phyloP scores from a whole-genome alignment of 2,329 filamentous ascomycete species.

The Penicillium olsonii region DNA sequence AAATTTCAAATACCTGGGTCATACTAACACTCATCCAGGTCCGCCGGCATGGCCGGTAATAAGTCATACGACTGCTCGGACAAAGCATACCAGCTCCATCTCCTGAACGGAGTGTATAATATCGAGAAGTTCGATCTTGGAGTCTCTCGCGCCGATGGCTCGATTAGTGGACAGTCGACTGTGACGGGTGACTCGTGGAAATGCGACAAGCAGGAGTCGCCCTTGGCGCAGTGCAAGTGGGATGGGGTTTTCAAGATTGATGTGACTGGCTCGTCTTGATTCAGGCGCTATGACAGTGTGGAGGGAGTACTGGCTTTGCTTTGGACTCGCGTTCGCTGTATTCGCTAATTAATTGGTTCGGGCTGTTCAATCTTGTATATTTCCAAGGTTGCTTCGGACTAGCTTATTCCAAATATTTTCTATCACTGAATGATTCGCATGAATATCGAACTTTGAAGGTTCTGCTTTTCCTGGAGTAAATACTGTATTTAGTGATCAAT shows the following conservation, averaged over 20 bases:
- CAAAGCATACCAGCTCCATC: constrained; percentile 13
- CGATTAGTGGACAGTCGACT: constrained; percentile 4
- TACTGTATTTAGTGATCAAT: too few relatives aligned
- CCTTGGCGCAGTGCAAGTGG: constrained; percentile 12
- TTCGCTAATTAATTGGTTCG: too few relatives aligned
- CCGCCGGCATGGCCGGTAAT: constrained; percentile 7
- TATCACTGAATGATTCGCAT: too few relatives aligned
- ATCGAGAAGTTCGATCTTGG: constrained; percentile 17
- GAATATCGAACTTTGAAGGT: too few relatives aligned
- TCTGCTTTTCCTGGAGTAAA: too few relatives aligned
- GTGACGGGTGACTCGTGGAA: constrained; percentile 13
- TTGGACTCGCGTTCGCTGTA: too few relatives aligned
- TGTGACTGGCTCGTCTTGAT: constrained; percentile 1
- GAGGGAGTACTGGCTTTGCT: not conserved
- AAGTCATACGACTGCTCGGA: constrained; percentile 14
- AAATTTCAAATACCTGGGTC: too few relatives aligned
- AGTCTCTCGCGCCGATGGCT: constrained; percentile 14
- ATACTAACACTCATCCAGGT: constrained; percentile 7
- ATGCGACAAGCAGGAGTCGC: constrained; percentile 14
- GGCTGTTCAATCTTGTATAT: too few relatives aligned
- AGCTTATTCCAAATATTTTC: too few relatives aligned
- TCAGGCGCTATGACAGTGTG: not conserved
- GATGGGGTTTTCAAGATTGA: constrained; percentile 19
- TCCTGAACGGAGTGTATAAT: constrained; percentile 17
- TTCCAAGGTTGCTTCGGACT: too few relatives aligned